These are phyloP conservation scores for Lentinula boryana DNA, from an alignment of 768 basidiomycete genomes.

Conservation along the genomic window DNA sequence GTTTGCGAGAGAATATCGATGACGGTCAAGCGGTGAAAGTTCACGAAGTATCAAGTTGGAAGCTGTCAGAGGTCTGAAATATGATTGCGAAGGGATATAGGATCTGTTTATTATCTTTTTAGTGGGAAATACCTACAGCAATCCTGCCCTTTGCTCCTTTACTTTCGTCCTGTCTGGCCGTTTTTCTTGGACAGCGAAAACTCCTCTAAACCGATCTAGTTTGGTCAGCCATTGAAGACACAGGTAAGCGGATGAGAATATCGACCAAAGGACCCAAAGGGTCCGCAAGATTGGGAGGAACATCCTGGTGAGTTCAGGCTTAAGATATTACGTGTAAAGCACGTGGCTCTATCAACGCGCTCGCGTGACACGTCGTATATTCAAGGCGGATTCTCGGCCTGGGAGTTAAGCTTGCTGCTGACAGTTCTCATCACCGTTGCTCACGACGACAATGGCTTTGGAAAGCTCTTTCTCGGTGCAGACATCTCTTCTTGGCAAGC, in stretches of 20 bases:
- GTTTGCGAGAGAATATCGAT: neutral
- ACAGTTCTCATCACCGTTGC: neutral
- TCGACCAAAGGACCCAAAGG: neutral
- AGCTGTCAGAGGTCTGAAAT: neutral
- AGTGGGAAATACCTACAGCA: neutral
- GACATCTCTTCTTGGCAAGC: conserved; percentile 48
- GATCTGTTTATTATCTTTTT: neutral
- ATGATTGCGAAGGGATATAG: neutral
- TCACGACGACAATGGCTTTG: conserved; percentile 19
- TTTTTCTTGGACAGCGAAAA: neutral
- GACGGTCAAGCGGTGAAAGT: conserved; percentile 5
- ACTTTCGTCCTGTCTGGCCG: neutral
- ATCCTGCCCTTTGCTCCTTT: neutral
- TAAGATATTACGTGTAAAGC: neutral
- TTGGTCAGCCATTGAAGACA: neutral
- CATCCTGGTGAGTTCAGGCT: neutral
- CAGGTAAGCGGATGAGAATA: neutral
- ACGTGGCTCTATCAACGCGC: neutral
- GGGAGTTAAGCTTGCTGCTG: neutral
- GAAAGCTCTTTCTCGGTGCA: conserved; percentile 34
- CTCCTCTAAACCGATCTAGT: neutral
- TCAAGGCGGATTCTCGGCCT: neutral
- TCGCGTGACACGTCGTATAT: neutral
- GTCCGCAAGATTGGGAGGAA: neutral
- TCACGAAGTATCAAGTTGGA: conserved; percentile 1